Percentiles rank a stretch among this genome's conserved stretches.
Conservation (phyloP, 1,284 basidiomycete genomes). For the Leucoagaricus sp. region DNA sequence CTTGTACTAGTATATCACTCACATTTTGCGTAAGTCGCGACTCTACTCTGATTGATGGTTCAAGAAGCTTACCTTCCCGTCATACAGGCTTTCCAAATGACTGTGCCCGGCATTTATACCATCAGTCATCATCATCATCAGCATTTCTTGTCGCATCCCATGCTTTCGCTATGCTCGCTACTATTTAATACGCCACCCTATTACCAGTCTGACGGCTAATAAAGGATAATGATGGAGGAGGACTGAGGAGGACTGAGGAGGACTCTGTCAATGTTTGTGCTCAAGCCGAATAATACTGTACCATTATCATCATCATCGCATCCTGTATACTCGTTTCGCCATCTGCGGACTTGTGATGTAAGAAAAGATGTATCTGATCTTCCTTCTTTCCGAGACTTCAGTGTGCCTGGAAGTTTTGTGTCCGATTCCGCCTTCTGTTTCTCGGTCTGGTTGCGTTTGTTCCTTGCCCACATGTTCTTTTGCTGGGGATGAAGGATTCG, state of each 20-base stretch:
- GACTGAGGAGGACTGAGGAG: neutral
- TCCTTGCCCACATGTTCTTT: neutral
- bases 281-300: constrained; percentile 15
- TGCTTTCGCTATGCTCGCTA: constrained; percentile 13
- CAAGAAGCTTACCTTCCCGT: constrained; percentile 1
- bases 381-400: neutral
- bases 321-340: constrained; percentile 13
- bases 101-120: constrained; percentile 10
- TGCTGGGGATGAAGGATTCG: neutral
- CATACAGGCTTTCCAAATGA: constrained; percentile 4
- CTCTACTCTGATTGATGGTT: neutral
- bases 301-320: constrained; percentile 8
- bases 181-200: constrained; percentile 16
- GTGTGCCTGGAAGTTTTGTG: neutral
- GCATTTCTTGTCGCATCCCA: constrained; percentile 12
- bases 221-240: constrained; percentile 1
- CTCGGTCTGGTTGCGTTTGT: neutral
- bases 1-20: constrained; percentile 18
- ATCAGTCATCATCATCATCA: constrained; percentile 8
- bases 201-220: constrained; percentile 7
- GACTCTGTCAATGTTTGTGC: constrained; percentile 8
- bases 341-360: constrained; percentile 12
- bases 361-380: constrained; percentile 13
- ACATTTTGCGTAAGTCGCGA: constrained; percentile 14
- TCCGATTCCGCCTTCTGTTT: neutral